A percentile compares a stretch with the other conserved stretches of the same genome.
Evolutionary conservation across 139 green algal genomes (phyloP).

Genomic region (Diplosphaera chodatii): DNA sequence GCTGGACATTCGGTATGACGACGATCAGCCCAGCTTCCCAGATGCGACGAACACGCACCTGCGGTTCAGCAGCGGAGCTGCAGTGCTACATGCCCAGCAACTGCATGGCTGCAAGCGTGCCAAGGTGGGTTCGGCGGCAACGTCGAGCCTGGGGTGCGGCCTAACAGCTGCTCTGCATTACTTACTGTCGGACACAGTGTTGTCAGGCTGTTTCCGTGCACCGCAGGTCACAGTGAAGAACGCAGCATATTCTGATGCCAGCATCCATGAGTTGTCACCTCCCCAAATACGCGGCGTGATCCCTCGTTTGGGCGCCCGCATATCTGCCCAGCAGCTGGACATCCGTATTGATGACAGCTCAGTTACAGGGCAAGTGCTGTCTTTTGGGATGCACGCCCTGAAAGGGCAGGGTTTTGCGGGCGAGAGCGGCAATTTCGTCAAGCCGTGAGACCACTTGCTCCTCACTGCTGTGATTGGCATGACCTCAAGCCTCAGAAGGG

Average conservation of each 20-base stretch:
- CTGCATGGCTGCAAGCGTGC: neutral
- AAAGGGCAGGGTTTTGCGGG: conserved; percentile 19
- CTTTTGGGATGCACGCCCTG: conserved; percentile 15
- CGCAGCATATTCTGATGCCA: neutral
- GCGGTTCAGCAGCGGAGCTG: neutral
- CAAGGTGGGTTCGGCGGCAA: neutral
- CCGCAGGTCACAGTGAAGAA: neutral
- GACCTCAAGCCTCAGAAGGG: too few relatives aligned
- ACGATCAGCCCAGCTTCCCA: neutral
- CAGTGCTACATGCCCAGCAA: neutral
- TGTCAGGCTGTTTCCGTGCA: too few relatives aligned
- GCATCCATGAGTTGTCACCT: neutral
- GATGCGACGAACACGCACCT: neutral
- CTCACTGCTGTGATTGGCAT: too few relatives aligned
- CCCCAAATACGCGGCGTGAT: conserved; percentile 11
- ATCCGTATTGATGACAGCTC: neutral
- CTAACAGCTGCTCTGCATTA: too few relatives aligned
- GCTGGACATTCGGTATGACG: neutral
- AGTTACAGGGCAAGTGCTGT: conserved; percentile 6
- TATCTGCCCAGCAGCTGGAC: conserved; percentile 11
- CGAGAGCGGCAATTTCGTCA: conserved; percentile 37
- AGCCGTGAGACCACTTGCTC: conserved; percentile 8
- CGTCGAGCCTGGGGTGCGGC: too few relatives aligned
- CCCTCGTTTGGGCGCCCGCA: conserved; percentile 8
- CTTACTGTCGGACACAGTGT: too few relatives aligned